Percentiles rank a stretch among this genome's conserved stretches.
Evolutionary conservation across 1,139 yeast genomes (phyloP).

Genomic region (Candida gigantensis): DNA sequence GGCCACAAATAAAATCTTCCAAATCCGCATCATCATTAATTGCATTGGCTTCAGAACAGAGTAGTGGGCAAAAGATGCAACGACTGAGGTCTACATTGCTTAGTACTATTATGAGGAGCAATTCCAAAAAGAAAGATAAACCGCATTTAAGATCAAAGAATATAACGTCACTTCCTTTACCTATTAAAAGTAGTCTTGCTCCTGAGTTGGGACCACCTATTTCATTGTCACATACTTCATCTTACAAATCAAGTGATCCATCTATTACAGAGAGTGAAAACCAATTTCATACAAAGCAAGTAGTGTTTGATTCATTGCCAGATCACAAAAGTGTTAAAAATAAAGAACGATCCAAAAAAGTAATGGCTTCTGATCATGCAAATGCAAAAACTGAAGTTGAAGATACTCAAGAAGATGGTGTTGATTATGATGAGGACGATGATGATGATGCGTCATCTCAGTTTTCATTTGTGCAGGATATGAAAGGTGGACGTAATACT

Average conservation of each 20-base stretch:
- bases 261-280: conserved; percentile 18
- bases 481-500: conserved; percentile 58
- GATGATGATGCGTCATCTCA: conserved; percentile 43
- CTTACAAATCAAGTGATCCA: conserved; percentile 8
- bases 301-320: conserved; percentile 15
- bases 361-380: background rate
- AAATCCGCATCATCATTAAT: conserved; percentile 1
- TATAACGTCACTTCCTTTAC: conserved; percentile 4
- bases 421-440: conserved; percentile 23
- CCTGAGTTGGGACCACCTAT: conserved; percentile 17
- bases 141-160: conserved; percentile 4
- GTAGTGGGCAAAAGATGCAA: too few species aligned
- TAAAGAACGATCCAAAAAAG: background rate
- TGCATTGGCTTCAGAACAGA: background rate
- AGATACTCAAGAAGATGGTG: conserved; percentile 9
- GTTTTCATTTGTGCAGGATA: conserved; percentile 60
- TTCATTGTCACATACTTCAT: conserved; percentile 7
- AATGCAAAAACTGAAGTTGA: background rate
- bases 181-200: background rate
- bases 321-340: conserved; percentile 2
- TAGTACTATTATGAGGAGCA: background rate
- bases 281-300: conserved; percentile 21
- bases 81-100: too few species aligned
- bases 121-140: background rate
- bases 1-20: conserved; percentile 2